These are phyloP conservation scores for Solanum hybrid DNA, from an alignment of 305 asterid genomes.

Conservation along the genomic window DNA sequence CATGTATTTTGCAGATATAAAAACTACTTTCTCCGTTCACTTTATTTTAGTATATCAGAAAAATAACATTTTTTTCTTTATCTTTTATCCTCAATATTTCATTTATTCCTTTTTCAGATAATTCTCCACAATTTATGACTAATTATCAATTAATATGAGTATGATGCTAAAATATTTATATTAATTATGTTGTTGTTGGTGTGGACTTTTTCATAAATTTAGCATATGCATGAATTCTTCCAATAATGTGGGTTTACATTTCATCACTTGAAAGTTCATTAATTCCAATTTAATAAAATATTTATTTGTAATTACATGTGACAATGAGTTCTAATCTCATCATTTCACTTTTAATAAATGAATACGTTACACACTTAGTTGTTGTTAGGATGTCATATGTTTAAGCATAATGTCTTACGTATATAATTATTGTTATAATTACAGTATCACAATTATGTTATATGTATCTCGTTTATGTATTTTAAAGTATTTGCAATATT, in stretches of 20 bases:
- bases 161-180: not conserved
- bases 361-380: not conserved
- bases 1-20: not conserved
- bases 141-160: not conserved
- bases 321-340: not conserved
- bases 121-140: not conserved
- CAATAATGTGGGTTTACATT: not conserved
- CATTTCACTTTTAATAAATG: not conserved
- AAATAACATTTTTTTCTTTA: not conserved
- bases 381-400: not conserved
- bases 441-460: not conserved
- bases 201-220: not conserved
- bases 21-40: not conserved
- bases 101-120: not conserved
- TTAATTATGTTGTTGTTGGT: not conserved
- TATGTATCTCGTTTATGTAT: not conserved
- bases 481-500: not conserved
- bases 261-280: not conserved
- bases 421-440: not conserved
- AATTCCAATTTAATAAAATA: not conserved
- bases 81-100: not conserved
- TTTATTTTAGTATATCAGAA: too few species aligned
- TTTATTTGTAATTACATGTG: not conserved
- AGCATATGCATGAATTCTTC: not conserved
- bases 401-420: not conserved